Evolutionary conservation across 805 yeast species (phyloP), one percentile per base, ranked within the genome.

Genomic region (Ogataea saltuana): DNA sequence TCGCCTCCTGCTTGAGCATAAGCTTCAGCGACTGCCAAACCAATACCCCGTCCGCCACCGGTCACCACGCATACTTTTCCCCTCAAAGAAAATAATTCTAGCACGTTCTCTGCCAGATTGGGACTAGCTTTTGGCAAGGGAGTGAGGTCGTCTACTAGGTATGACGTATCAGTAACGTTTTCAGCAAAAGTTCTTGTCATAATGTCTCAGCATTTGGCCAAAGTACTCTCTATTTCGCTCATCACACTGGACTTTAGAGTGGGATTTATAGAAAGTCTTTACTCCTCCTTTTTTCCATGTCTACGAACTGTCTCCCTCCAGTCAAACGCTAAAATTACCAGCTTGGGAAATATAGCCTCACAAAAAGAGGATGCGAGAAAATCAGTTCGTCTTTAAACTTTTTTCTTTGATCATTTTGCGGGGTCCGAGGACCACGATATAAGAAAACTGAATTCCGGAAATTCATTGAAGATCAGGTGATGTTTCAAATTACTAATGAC

Each of bases 41-140:
- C 74, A 41, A 70, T 69, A 19, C 74, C 74, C 20, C 65, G 58
- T 15, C 67, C 67, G 6, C 70, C 62, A 10, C 74, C 74, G 2
- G 74, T 70, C 29, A 70, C 64, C n/a, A 69, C 68, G 8, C 70
- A 69, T 12, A 69, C 72, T 51, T 69, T 69, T 9, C 70, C 72
- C 54, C 63, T 63, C 49, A 70, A 59, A 8, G 75, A 69, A 52
- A 72, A 70, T 30, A 70, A 60, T 18, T 66, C 67, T 13, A 67
- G 49, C 15, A 70, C 70, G 34, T 83, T 80, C 54, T 72, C 64
- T 19, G 82, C 68, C 19, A 79, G 65, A 48, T 65, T 59, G 38
- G 89, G 89, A 6, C 72, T 68, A 36, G 74, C 67, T 39, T 69
- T 65, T 45, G 88, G 88, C 15, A 80, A 41, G 4, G 54, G 46